A percentile compares a stretch with the other conserved stretches of the same genome.
Evolutionary conservation across 192 early-diverging fungal genomes (phyloP).

Genomic region (Geosiphon pyriformis): DNA sequence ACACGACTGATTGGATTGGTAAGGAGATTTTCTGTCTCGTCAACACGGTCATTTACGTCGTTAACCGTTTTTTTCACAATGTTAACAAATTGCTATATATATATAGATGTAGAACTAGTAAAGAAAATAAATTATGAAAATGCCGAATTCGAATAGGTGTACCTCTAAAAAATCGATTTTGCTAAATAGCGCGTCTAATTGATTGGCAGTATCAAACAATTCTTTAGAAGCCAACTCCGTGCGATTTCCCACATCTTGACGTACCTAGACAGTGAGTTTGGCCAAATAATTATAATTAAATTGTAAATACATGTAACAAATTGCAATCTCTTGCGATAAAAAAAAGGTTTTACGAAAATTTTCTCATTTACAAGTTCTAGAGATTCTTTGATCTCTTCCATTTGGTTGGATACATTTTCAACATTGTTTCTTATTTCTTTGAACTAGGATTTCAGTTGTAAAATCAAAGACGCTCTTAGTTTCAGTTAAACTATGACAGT

Average conservation of each 20-base stretch:
- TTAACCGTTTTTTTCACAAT: constrained; percentile 18
- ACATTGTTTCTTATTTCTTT: constrained; percentile 13
- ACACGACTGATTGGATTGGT: constrained; percentile 24
- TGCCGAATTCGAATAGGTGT: neutral
- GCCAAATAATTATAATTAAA: too few relatives aligned
- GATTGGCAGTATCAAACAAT: constrained; percentile 14
- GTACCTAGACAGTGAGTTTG: too few relatives aligned
- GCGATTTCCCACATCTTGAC: neutral
- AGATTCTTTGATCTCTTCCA: constrained; percentile 20
- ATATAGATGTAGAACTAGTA: neutral
- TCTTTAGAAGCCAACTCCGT: constrained; percentile 18
- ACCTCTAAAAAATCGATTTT: constrained; percentile 22
- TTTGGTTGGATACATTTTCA: constrained; percentile 8
- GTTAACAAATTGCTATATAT: constrained; percentile 6
- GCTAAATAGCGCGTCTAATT: constrained; percentile 16
- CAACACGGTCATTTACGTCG: constrained; percentile 18
- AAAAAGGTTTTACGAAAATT: neutral
- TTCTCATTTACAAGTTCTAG: constrained; percentile 6
- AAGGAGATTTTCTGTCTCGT: constrained; percentile 12
- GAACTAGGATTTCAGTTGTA: neutral
- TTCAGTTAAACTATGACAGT: too few relatives aligned
- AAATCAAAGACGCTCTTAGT: neutral
- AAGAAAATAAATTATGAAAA: neutral
- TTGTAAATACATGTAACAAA: neutral
- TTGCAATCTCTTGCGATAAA: neutral